These are phyloP conservation scores for Pichia sp. DNA, from an alignment of 1,139 yeast genomes.

Conservation along the genomic window DNA sequence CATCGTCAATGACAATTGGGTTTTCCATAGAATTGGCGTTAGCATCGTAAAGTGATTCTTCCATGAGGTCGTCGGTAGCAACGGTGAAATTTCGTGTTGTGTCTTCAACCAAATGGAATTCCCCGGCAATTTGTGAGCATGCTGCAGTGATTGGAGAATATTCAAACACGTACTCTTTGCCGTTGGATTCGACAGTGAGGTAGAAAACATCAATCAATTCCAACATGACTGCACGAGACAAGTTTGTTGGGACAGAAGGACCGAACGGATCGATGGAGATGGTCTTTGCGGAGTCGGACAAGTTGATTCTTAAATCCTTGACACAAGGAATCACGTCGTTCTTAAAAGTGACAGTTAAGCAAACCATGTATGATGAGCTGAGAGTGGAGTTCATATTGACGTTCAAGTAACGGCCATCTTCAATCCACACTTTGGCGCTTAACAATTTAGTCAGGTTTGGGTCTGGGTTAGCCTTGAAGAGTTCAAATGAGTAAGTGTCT, in stretches of 20 bases:
- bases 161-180: conserved; percentile 2
- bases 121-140: neutral
- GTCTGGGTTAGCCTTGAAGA: neutral
- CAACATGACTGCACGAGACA: neutral
- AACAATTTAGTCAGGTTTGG: neutral
- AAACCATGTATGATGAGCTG: neutral
- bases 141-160: neutral
- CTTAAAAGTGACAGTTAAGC: neutral
- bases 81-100: no score
- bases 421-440: neutral
- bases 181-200: neutral
- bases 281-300: neutral
- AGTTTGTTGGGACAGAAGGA: neutral
- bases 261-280: neutral
- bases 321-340: neutral
- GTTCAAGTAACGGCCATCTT: neutral
- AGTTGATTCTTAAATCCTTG: conserved; percentile 1
- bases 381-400: neutral
- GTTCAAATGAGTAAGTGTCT: neutral
- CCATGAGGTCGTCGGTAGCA: no score
- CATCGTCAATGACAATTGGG: neutral
- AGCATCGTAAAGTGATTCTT: no score
- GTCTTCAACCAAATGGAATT: neutral
- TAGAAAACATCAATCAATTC: neutral
- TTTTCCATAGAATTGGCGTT: neutral